A percentile compares a stretch with the other conserved stretches of the same genome.
These are phyloP conservation scores for Neurospora intermedia DNA, from an alignment of 495 filamentous ascomycete species.

Conservation along the genomic window DNA sequence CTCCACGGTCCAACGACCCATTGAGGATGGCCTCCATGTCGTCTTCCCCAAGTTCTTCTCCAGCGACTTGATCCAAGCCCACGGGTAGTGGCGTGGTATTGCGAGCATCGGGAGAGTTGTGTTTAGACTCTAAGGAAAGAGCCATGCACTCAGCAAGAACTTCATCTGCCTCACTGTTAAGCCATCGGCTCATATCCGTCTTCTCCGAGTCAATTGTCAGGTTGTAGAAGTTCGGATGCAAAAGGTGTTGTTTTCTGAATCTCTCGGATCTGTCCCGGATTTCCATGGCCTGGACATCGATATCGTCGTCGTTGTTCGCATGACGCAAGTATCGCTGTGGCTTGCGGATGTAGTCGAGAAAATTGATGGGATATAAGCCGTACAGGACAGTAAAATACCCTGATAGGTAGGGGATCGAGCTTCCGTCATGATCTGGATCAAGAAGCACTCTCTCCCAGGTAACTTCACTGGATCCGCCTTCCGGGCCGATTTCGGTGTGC, in stretches of 20 bases:
- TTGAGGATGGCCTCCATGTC: constrained; percentile 3
- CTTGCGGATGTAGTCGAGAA: constrained; percentile 66
- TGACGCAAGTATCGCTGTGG: constrained; percentile 59
- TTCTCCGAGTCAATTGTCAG: constrained; percentile 62
- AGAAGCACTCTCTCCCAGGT: constrained; percentile 51
- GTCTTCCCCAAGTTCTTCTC: constrained; percentile 16
- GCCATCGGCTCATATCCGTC: constrained; percentile 56
- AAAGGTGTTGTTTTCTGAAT: constrained; percentile 53
- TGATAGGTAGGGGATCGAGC: constrained; percentile 56
- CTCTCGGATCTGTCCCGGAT: constrained; percentile 56
- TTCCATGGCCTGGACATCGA: constrained; percentile 61
- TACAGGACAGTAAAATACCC: constrained; percentile 73
- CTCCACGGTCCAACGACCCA: not conserved
- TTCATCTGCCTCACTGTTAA: constrained; percentile 60
- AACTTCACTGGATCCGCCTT: constrained; percentile 12
- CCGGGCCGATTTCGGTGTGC: constrained; percentile 18
- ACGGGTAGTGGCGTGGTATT: constrained; percentile 1
- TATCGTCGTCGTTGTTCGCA: constrained; percentile 51
- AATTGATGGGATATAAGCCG: constrained; percentile 69
- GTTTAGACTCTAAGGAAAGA: constrained; percentile 23
- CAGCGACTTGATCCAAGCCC: not conserved
- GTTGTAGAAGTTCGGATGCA: constrained; percentile 66
- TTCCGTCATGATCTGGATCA: constrained; percentile 45
- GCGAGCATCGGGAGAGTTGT: not conserved
- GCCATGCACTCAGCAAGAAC: constrained; percentile 60